Evolutionary conservation across 441 rosid species (phyloP), one percentile per base, ranked within the genome.

Genomic region (Erodium chrysanthum): DNA sequence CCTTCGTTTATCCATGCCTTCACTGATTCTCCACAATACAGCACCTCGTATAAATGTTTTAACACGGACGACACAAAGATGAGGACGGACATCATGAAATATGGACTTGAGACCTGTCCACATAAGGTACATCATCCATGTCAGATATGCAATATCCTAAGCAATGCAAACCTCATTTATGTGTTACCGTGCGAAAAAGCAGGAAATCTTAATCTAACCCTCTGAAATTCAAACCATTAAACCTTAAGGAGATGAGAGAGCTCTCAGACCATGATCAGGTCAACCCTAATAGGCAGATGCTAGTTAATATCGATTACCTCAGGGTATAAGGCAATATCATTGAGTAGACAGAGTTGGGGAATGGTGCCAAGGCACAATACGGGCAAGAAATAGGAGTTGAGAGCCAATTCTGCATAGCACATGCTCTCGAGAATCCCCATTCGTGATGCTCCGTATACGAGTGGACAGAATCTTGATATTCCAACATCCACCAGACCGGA

Each of bases 321-420:
- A 14, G 86, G 83, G 63, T 77, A 81, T 0, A 75, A 14, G 5
- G 76, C 60, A 42, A 73, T 77, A 60, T 76, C 83, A 33, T 69
- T 66, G 7, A 77, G 21, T 48, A 81, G 82, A 69, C 77, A 75
- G 10, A 81, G 73, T 59, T 73, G 84, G 66, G 84, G 82, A 60
- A 83, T 5, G 0, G 67, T 69, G 21, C 75, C 84, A 1, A 79
- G 70, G 72, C 84, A 78, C 73, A 76, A 70, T 8, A 73, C 20
- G 0, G 81, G 76, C 21, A 79, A 73, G 63, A 22, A 75, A 65
- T 73, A 71, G 5, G 83, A 81, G 44, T 40, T 65, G 7, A 81
- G 44, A n/a, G 81, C 61, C 52, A 66, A 54, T 65, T 70, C 67
- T 9, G 64, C 73, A 58, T 79, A 79, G 73, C 78, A 77, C 79